Conservation (phyloP, 2,329 filamentous ascomycete species). For the Trichoderma aggressivum region DNA sequence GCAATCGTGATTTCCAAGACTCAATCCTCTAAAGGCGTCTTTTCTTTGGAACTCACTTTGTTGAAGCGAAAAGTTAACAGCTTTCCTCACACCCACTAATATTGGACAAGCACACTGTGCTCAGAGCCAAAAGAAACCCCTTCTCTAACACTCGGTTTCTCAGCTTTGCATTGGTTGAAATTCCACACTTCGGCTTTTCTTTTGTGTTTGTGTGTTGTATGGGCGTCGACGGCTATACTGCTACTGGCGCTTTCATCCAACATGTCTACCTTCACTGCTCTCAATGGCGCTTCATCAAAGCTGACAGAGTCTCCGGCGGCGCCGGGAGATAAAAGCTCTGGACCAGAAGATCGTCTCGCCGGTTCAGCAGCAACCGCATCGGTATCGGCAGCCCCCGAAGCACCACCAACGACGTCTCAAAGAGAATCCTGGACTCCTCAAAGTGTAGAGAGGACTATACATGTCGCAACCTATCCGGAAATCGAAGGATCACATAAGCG, state of each 20-base stretch:
- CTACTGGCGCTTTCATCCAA: constrained; percentile 7
- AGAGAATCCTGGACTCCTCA: constrained; percentile 43
- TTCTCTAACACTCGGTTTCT: not conserved
- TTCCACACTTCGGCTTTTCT: not conserved
- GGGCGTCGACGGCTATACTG: constrained; percentile 1
- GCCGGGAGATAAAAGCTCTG: constrained; percentile 30
- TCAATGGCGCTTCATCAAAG: constrained; percentile 51
- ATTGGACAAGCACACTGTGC: not conserved
- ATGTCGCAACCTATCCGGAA: constrained; percentile 40
- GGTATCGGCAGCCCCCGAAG: constrained; percentile 28
- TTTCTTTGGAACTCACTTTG: not conserved
- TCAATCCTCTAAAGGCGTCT: not conserved
- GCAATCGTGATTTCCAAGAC: not conserved
- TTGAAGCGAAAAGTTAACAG: not conserved
- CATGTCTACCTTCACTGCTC: constrained; percentile 52
- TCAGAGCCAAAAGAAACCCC: not conserved
- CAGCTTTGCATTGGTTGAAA: not conserved
- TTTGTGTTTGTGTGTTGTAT: not conserved
- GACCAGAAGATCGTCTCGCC: constrained; percentile 34
- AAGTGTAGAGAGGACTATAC: constrained; percentile 42
- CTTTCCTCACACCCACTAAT: not conserved
- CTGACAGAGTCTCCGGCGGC: constrained; percentile 35
- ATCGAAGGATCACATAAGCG: constrained; percentile 57
- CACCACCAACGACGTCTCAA: constrained; percentile 27
- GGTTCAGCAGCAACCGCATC: constrained; percentile 26